phyloP scores from a whole-genome alignment of 768 basidiomycete species.

The Naganishia onofrii region DNA sequence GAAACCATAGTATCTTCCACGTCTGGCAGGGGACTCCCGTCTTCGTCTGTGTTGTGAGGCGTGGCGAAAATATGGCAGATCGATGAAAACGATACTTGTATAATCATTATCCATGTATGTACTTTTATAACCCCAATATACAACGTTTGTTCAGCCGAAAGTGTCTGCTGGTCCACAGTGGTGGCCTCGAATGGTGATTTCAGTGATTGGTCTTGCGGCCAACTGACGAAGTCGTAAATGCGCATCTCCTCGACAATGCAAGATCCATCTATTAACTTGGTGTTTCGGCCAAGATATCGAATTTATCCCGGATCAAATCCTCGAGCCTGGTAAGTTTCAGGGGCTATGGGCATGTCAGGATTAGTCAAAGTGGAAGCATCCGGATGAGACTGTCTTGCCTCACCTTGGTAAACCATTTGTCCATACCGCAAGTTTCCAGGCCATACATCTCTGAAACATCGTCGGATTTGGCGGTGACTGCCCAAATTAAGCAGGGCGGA shows the following conservation, averaged over 20 bases:
- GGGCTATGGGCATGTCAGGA: not conserved
- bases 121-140: not conserved
- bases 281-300: slow-evolving; percentile 1
- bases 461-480: slow-evolving; percentile 42
- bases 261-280: not conserved
- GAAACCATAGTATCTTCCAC: not conserved
- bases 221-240: too few relatives aligned
- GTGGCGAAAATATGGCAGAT: not conserved
- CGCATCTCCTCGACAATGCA: not conserved
- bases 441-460: slow-evolving; percentile 16
- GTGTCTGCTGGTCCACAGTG: not conserved
- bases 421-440: slow-evolving; percentile 14
- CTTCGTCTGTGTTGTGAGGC: not conserved
- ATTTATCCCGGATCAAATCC: slow-evolving; percentile 13
- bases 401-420: slow-evolving; percentile 21
- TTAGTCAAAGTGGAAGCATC: too few relatives aligned
- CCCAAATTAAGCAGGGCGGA: slow-evolving; percentile 38
- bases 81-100: slow-evolving; percentile 1
- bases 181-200: not conserved
- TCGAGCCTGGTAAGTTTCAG: slow-evolving; percentile 8
- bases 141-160: not conserved
- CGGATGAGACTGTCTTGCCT: not conserved
- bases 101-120: slow-evolving; percentile 6
- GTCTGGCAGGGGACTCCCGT: not conserved
- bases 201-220: not conserved